A percentile compares a stretch with the other conserved stretches of the same genome.
Conservation (phyloP, 352 stramenopile genomes). For the Pythium myriotylum region DNA sequence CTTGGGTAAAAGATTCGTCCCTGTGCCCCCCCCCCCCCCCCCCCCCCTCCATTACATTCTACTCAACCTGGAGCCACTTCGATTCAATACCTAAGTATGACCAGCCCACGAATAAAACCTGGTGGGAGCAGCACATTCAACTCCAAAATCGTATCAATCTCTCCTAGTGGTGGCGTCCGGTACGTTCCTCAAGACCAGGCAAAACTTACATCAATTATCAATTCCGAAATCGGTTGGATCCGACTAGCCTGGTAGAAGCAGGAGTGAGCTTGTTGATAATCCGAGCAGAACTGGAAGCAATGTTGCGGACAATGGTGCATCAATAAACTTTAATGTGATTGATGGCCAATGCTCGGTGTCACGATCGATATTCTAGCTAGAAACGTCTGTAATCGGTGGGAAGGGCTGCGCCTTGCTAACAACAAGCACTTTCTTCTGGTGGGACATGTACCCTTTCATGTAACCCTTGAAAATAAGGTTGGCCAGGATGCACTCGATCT, state of each 20-base stretch:
- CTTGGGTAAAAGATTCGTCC: constrained; percentile 46
- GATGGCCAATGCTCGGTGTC: neutral
- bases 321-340: constrained; percentile 5
- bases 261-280: constrained; percentile 57
- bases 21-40: too few relatives aligned
- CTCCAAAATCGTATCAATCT: too few relatives aligned
- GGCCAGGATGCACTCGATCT: constrained; percentile 96
- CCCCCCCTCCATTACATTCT: constrained; percentile 37
- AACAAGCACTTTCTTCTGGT: constrained; percentile 96
- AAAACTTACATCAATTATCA: constrained; percentile 16
- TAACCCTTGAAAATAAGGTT: constrained; percentile 98
- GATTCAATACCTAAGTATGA: neutral
- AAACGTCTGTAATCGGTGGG: constrained; percentile 81
- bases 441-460: constrained; percentile 97
- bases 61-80: too few relatives aligned
- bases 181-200: too few relatives aligned
- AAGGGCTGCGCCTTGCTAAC: constrained; percentile 95
- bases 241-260: constrained; percentile 45
- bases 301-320: constrained; percentile 68
- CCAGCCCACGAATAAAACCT: too few relatives aligned
- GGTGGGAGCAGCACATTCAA: too few relatives aligned
- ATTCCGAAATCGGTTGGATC: constrained; percentile 60
- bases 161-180: too few relatives aligned
- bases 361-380: constrained; percentile 39
- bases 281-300: constrained; percentile 63